phyloP scores from a whole-genome alignment of 768 basidiomycete genomes.

The Chalciporus piperatus region DNA sequence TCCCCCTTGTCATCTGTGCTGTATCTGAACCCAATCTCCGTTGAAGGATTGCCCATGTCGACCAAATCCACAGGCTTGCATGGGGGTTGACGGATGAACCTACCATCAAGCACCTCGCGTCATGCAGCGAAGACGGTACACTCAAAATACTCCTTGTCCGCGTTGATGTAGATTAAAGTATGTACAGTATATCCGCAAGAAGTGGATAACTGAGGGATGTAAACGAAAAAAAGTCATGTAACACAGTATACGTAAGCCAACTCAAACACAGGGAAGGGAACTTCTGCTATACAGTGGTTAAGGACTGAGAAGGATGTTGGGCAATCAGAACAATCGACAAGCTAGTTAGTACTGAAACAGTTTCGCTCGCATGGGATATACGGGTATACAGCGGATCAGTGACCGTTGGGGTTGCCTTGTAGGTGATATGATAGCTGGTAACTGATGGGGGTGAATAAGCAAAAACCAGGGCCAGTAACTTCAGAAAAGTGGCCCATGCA shows the following conservation, averaged over 20 bases:
- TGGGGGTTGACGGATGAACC: slow-evolving; percentile 58
- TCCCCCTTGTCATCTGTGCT: not conserved
- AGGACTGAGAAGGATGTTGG: slow-evolving; percentile 34
- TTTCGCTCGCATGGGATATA: slow-evolving; percentile 46
- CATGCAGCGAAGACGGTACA: slow-evolving; percentile 91
- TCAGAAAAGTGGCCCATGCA: slow-evolving; percentile 43
- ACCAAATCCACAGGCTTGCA: slow-evolving; percentile 75
- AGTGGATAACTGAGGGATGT: slow-evolving; percentile 3
- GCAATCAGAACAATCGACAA: slow-evolving; percentile 37
- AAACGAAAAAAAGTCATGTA: slow-evolving; percentile 26
- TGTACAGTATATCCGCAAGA: slow-evolving; percentile 26
- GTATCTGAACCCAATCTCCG: not conserved
- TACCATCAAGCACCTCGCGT: slow-evolving; percentile 60
- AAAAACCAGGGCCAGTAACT: slow-evolving; percentile 30
- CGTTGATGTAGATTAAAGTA: slow-evolving; percentile 46
- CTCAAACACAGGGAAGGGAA: slow-evolving; percentile 13
- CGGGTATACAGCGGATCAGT: slow-evolving; percentile 63
- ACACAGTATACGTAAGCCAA: slow-evolving; percentile 27
- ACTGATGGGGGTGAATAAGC: slow-evolving; percentile 37
- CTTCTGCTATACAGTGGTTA: slow-evolving; percentile 68
- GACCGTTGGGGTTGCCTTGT: slow-evolving; percentile 35
- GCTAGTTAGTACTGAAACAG: slow-evolving; percentile 60
- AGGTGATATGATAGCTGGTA: slow-evolving; percentile 51
- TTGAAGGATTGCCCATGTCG: slow-evolving; percentile 68
- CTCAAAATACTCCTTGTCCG: slow-evolving; percentile 72